Evolutionary conservation across 768 basidiomycete species (phyloP).

Genomic region (Tulasnella sp.): DNA sequence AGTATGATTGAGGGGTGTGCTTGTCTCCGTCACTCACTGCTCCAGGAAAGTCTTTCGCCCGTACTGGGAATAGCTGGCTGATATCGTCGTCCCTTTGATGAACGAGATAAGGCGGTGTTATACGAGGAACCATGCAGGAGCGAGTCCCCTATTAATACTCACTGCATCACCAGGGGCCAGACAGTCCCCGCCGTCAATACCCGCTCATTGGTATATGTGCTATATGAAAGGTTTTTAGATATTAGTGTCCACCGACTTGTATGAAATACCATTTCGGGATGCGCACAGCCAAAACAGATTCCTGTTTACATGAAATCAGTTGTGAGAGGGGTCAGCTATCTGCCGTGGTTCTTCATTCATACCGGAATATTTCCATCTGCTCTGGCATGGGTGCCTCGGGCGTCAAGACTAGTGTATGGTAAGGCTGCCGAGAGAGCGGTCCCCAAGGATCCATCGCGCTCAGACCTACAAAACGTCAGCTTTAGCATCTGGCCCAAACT

Average conservation of each 20-base stretch:
- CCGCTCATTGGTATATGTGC: conserved; percentile 3
- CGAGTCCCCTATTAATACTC: neutral
- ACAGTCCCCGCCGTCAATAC: conserved; percentile 9
- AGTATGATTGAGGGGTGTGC: too few species aligned
- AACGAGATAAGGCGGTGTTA: neutral
- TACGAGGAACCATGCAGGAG: too few species aligned
- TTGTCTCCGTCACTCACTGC: neutral
- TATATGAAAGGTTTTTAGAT: neutral
- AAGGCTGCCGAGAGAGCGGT: conserved; percentile 5
- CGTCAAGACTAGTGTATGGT: neutral
- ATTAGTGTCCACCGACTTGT: too few species aligned
- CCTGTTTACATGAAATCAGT: neutral
- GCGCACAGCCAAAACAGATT: conserved; percentile 13
- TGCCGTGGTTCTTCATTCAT: too few species aligned
- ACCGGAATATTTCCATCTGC: neutral
- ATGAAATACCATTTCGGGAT: neutral
- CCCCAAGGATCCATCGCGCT: neutral
- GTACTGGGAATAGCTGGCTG: conserved; percentile 9
- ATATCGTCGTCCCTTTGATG: conserved; percentile 10
- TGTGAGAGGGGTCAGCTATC: neutral
- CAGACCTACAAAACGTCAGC: neutral
- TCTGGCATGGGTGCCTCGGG: neutral
- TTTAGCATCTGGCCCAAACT: neutral
- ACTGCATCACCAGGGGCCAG: conserved; percentile 11
- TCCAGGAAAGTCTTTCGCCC: neutral